Evolutionary conservation across 1,139 yeast genomes (phyloP).

Genomic region (Hansenula lynferdii): DNA sequence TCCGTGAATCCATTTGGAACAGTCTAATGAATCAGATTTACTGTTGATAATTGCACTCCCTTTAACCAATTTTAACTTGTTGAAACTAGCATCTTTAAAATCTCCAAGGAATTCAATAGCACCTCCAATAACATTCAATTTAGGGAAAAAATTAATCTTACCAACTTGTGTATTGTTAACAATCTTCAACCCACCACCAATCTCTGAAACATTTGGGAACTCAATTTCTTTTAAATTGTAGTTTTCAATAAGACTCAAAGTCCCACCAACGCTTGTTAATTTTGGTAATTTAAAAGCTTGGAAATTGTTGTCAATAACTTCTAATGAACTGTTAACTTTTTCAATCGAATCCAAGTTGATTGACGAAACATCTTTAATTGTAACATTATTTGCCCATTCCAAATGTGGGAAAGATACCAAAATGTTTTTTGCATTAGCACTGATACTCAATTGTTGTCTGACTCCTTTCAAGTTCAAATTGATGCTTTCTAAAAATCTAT

Average conservation of each 20-base stretch:
- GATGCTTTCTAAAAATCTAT: constrained; percentile 61
- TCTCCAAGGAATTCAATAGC: constrained; percentile 66
- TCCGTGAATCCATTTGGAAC: constrained; percentile 44
- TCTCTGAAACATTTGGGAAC: constrained; percentile 46
- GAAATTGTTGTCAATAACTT: constrained; percentile 62
- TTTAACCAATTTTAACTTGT: constrained; percentile 55
- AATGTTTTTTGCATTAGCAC: constrained; percentile 59
- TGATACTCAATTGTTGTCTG: constrained; percentile 48
- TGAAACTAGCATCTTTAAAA: constrained; percentile 47
- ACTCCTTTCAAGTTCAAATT: constrained; percentile 48
- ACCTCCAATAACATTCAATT: constrained; percentile 61
- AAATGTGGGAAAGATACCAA: constrained; percentile 58
- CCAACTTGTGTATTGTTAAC: constrained; percentile 50
- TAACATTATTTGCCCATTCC: constrained; percentile 49
- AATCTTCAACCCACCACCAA: constrained; percentile 74
- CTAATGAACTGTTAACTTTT: constrained; percentile 49
- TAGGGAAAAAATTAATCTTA: constrained; percentile 54
- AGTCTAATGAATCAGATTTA: constrained; percentile 47
- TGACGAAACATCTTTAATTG: constrained; percentile 53
- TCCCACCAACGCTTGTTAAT: constrained; percentile 56
- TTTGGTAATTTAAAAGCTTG: constrained; percentile 45
- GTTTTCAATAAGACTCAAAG: constrained; percentile 59
- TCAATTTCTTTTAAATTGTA: constrained; percentile 38
- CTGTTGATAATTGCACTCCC: constrained; percentile 65
- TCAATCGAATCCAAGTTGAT: constrained; percentile 45